A percentile compares a stretch with the other conserved stretches of the same genome.
Conservation (phyloP, 1,284 basidiomycete genomes). For the Peniophora sp. region DNA sequence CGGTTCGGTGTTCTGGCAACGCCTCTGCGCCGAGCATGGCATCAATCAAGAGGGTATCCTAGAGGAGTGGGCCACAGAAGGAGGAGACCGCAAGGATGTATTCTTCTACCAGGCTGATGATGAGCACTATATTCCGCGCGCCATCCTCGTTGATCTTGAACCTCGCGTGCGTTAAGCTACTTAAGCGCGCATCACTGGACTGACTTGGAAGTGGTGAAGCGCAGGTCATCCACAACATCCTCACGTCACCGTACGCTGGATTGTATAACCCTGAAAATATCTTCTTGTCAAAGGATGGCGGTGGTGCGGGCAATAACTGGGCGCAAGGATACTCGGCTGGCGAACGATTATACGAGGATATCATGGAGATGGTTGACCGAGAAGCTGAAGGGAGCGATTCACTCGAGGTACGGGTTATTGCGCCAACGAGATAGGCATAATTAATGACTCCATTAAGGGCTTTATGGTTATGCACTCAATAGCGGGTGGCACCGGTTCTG, state of each 20-base stretch:
- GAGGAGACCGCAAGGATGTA: conserved; percentile 95
- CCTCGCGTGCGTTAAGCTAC: conserved; percentile 63
- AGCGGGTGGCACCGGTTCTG: conserved; percentile 97
- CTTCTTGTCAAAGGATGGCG: conserved; percentile 90
- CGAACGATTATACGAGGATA: conserved; percentile 90
- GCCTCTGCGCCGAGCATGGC: conserved; percentile 92
- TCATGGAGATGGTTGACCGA: conserved; percentile 99
- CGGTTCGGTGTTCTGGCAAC: conserved; percentile 92
- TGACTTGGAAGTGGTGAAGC: conserved; percentile 1
- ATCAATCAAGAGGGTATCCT: conserved; percentile 91
- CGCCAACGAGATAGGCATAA: background rate
- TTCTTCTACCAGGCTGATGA: conserved; percentile 99
- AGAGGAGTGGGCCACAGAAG: conserved; percentile 92
- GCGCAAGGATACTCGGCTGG: conserved; percentile 90
- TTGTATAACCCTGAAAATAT: conserved; percentile 99
- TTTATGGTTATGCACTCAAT: conserved; percentile 99
- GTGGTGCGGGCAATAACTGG: conserved; percentile 99
- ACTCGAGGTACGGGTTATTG: conserved; percentile 68
- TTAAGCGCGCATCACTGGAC: background rate
- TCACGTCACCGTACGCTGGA: conserved; percentile 86
- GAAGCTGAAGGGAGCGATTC: conserved; percentile 99
- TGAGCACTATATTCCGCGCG: conserved; percentile 97
- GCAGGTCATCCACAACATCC: conserved; percentile 94
- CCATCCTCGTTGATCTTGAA: conserved; percentile 96
- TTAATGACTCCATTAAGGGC: conserved; percentile 50